Base-by-base conservation (phyloP, 345 rosid genomes). In the Xanthoceras sorbifolium region DNA sequence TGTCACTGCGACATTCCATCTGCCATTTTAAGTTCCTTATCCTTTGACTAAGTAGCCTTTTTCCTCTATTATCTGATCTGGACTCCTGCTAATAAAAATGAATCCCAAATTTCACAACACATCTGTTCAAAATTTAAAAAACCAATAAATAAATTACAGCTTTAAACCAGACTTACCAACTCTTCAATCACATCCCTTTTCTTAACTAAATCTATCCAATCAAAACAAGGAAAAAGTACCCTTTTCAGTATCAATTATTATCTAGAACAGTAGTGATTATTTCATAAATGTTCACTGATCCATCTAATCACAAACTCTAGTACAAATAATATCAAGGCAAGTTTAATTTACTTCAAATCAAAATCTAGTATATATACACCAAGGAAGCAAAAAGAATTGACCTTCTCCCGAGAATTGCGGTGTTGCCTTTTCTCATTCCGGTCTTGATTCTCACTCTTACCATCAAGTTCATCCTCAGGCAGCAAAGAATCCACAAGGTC, bases 31-130 rank as follows among this genome's bases (percentile, higher is more conserved):
- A 76, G 79, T 73, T 85, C 84, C 98, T 91, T 86, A 84, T 79
- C 79, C 94, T 86, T 78, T 92, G 98, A 86, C 84, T 79, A 64
- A 96, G 92, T 42, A 87, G 79, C 31, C 68, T 62, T 61, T 86
- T 86, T 60, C 99, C 99, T 77, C 99, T 87, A 76, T 74, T 78
- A 84, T 93, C 99, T 76, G 86, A 85, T 85, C 99, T 88, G 75
- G 77, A 82, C 68, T 92, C 98, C 99, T 96, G 94, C 72, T 67
- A 79, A 85, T 42, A 63, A 75, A 78, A 83, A 5, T 6, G 63
- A 75, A 76, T 20, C 75, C 69, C 62, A 76, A 28, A 79, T 40
- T 28, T 54, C 61, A 66, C 28, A 60, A 64, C 4, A 18, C 17
- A 44, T 52, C 29, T 36, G 1, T n/a, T 20, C 29, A 59, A 67